These are phyloP conservation scores for Venturia effusa DNA, from an alignment of 2,329 filamentous ascomycete species.

Conservation along the genomic window DNA sequence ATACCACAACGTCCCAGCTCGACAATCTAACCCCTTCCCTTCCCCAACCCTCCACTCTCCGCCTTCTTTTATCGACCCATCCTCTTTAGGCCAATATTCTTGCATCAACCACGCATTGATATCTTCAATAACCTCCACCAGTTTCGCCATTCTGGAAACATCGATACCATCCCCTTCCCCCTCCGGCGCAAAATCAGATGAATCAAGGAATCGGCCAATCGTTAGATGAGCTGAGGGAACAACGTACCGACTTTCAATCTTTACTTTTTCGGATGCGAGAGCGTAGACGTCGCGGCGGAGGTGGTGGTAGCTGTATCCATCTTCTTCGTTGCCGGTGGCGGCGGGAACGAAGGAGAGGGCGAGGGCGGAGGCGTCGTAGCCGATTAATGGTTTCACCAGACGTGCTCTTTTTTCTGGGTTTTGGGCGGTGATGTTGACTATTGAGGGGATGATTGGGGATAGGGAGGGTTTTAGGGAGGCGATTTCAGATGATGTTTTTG, in stretches of 20 bases:
- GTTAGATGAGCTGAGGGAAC: constrained; percentile 88
- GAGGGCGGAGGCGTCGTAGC: constrained; percentile 75
- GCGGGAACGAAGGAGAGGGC: constrained; percentile 82
- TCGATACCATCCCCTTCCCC: constrained; percentile 24
- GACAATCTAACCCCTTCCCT: constrained; percentile 67
- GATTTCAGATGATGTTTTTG: constrained; percentile 59
- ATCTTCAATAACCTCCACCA: constrained; percentile 60
- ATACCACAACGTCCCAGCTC: constrained; percentile 75
- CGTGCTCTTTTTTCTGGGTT: constrained; percentile 52
- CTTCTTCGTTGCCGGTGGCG: constrained; percentile 47
- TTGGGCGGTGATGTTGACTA: constrained; percentile 50
- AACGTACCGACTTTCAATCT: constrained; percentile 68
- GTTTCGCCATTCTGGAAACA: constrained; percentile 46
- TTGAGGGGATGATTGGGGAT: constrained; percentile 41
- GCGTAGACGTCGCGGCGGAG: constrained; percentile 68
- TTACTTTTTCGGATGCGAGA: constrained; percentile 47
- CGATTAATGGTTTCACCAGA: constrained; percentile 71
- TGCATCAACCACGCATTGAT: constrained; percentile 65
- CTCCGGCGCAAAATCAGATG: constrained; percentile 43
- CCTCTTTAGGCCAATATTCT: constrained; percentile 55
- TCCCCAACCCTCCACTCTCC: constrained; percentile 84
- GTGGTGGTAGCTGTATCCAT: constrained; percentile 81
- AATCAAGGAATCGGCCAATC: constrained; percentile 65
- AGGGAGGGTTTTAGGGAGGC: constrained; percentile 49
- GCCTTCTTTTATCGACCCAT: constrained; percentile 31